Conservation (phyloP, 2,329 filamentous ascomycete genomes). For the Trichoderma brevicompactum region DNA sequence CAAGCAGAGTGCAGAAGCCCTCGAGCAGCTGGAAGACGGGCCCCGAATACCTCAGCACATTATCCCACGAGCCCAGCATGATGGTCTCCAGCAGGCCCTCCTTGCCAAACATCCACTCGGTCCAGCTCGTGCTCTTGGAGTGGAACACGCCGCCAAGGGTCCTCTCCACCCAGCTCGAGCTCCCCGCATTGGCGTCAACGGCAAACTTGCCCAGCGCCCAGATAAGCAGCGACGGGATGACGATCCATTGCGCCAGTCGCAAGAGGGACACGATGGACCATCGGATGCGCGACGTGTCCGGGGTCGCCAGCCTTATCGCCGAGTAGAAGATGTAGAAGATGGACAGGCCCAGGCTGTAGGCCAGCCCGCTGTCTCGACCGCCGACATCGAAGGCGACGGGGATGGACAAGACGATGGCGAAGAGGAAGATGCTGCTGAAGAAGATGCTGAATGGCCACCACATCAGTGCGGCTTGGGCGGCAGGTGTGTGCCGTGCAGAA, state of each 20-base stretch:
- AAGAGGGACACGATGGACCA: slow-evolving; percentile 71
- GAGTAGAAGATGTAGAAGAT: slow-evolving; percentile 92
- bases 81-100: slow-evolving; percentile 79
- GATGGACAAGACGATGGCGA: slow-evolving; percentile 92
- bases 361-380: slow-evolving; percentile 89
- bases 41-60: slow-evolving; percentile 83
- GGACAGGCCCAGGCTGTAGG: slow-evolving; percentile 88
- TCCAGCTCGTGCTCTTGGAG: slow-evolving; percentile 66
- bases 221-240: slow-evolving; percentile 85
- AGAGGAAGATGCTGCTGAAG: slow-evolving; percentile 82
- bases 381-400: slow-evolving; percentile 98
- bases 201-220: slow-evolving; percentile 97
- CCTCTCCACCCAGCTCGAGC: slow-evolving; percentile 77
- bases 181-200: slow-evolving; percentile 85
- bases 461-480: slow-evolving; percentile 60
- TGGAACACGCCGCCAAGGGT: slow-evolving; percentile 72
- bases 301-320: slow-evolving; percentile 76
- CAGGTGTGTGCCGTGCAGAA: slow-evolving; percentile 39
- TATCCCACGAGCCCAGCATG: slow-evolving; percentile 87
- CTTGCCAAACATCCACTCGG: slow-evolving; percentile 86
- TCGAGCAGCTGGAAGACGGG: slow-evolving; percentile 93
- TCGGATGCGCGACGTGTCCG: slow-evolving; percentile 75
- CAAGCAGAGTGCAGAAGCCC: slow-evolving; percentile 93
- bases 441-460: slow-evolving; percentile 79
- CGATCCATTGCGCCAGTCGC: slow-evolving; percentile 79